phyloP scores from a whole-genome alignment of 225 moss, liverwort and hornwort species.

The Thuidium tamariscinum region DNA sequence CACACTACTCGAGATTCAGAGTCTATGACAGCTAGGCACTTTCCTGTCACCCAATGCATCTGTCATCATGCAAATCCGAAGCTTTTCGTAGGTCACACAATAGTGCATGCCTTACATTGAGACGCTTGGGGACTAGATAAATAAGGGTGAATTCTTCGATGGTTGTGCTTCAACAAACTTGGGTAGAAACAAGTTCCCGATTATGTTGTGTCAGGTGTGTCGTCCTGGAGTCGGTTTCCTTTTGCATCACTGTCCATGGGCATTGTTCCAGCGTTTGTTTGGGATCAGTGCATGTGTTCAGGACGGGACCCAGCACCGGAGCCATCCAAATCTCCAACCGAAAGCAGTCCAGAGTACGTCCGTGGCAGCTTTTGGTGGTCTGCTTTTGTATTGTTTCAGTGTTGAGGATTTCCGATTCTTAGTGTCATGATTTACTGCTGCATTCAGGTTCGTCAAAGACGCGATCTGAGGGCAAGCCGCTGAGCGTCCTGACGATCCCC shows the following conservation, averaged over 20 bases:
- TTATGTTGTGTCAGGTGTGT: no score
- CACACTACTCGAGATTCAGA: no score
- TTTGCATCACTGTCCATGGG: neutral
- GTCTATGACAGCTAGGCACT: no score
- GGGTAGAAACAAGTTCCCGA: no score
- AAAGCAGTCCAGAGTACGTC: neutral
- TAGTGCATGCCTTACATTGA: no score
- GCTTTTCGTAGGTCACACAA: no score
- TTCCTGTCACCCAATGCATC: no score
- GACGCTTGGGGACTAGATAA: no score
- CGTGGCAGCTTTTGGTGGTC: neutral
- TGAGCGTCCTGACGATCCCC: neutral
- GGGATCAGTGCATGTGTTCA: neutral
- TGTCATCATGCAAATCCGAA: no score
- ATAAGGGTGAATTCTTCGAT: no score
- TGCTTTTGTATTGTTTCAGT: neutral
- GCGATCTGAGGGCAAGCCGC: neutral
- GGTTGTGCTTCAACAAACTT: no score
- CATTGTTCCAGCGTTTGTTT: neutral
- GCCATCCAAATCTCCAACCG: no score
- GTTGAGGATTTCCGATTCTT: neutral
- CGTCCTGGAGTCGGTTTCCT: neutral
- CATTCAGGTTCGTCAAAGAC: neutral
- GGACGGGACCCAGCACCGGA: neutral
- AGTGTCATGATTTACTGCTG: neutral